Conservation (phyloP, 148 eudicot species). For the Euryodendron excelsum region DNA sequence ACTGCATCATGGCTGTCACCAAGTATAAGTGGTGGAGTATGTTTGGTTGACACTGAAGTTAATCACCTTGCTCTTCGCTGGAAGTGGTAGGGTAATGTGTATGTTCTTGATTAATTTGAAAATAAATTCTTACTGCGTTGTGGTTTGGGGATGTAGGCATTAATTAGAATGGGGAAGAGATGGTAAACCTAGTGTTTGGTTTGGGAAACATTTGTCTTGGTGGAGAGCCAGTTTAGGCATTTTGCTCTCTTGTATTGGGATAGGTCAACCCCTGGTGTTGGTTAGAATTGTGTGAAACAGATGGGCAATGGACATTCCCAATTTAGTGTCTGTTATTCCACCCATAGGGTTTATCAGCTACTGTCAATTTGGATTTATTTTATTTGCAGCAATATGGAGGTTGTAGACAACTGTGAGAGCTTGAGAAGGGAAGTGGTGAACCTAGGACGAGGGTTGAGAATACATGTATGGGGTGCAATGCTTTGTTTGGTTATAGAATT, state of each 20-base stretch:
- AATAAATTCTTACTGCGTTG: not conserved
- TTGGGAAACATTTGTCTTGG: not conserved
- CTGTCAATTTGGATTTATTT: not conserved
- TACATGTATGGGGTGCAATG: not conserved
- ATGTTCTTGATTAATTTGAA: not conserved
- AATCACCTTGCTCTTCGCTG: not conserved
- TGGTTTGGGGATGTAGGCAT: not conserved
- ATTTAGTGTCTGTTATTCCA: not conserved
- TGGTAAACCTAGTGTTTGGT: not conserved
- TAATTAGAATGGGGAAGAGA: not conserved
- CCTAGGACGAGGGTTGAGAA: not conserved
- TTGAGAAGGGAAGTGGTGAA: not conserved
- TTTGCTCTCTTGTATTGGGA: not conserved
- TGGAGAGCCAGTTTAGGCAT: not conserved
- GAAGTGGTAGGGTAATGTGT: not conserved
- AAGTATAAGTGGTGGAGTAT: constrained; percentile 2
- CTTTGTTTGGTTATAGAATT: not conserved
- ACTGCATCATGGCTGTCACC: not conserved
- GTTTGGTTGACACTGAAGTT: not conserved
- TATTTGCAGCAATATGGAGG: not conserved
- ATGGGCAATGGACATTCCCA: not conserved
- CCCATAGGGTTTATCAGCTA: not conserved
- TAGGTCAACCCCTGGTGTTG: not conserved
- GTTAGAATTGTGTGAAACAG: not conserved
- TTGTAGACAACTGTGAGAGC: not conserved